These are phyloP conservation scores for Corynascus novoguineensis DNA, from an alignment of 495 filamentous ascomycete genomes.

Conservation along the genomic window DNA sequence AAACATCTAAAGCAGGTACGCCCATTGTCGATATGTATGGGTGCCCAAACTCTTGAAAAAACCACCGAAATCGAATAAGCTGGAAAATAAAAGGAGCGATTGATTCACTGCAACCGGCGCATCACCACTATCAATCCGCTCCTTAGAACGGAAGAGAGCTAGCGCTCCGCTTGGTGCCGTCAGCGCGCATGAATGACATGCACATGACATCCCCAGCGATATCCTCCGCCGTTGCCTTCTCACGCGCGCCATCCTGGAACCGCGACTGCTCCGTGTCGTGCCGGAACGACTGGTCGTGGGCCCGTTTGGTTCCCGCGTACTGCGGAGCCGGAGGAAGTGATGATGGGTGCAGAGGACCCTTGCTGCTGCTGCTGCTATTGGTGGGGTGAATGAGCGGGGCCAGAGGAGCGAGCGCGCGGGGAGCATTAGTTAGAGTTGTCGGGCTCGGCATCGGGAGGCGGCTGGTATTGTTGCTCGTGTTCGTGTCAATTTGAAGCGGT, in stretches of 20 bases:
- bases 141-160: background rate
- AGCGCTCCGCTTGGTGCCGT: slow-evolving; percentile 3
- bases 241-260: slow-evolving; percentile 28
- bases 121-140: too few species aligned
- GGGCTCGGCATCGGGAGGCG: slow-evolving; percentile 17
- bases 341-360: slow-evolving; percentile 14
- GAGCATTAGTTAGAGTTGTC: background rate
- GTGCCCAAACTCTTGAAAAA: too few species aligned
- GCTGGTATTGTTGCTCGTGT: background rate
- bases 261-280: slow-evolving; percentile 12
- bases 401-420: background rate
- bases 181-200: slow-evolving; percentile 22
- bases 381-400: background rate
- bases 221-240: slow-evolving; percentile 20
- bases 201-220: background rate
- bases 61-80: background rate
- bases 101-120: too few species aligned
- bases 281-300: slow-evolving; percentile 26
- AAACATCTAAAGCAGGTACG: background rate
- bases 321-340: slow-evolving; percentile 10
- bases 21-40: background rate
- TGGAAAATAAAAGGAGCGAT: background rate
- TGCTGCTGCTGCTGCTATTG: slow-evolving; percentile 1
- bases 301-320: slow-evolving; percentile 30
- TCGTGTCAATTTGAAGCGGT: slow-evolving; percentile 19